These are phyloP conservation scores for Circinella umbellata DNA, from an alignment of 371 early-diverging fungal genomes.

Conservation along the genomic window DNA sequence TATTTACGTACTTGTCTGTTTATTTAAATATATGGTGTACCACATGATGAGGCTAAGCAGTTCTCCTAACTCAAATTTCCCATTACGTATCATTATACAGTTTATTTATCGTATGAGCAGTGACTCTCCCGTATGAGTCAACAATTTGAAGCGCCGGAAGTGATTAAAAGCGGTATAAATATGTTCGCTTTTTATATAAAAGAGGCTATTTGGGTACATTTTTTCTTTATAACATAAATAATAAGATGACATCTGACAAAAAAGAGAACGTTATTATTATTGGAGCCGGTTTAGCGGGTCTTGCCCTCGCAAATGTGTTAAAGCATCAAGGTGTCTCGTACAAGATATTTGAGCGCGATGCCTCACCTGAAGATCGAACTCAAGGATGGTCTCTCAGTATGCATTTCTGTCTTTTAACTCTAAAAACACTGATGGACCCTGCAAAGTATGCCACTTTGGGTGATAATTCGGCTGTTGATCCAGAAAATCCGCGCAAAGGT, in stretches of 20 bases:
- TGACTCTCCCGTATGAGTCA: too few species aligned
- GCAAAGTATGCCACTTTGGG: slow-evolving; percentile 12
- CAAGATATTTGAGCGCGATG: slow-evolving; percentile 39
- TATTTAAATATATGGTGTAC: too few species aligned
- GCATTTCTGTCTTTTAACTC: slow-evolving; percentile 20
- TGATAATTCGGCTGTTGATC: slow-evolving; percentile 20
- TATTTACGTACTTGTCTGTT: too few species aligned
- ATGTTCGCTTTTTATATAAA: too few species aligned
- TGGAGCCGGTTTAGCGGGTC: slow-evolving; percentile 43
- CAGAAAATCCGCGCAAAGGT: slow-evolving; percentile 7
- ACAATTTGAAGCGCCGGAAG: too few species aligned
- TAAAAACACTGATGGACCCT: slow-evolving; percentile 12
- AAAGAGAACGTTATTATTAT: slow-evolving; percentile 32
- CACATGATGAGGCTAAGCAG: too few species aligned
- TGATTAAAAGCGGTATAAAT: too few species aligned
- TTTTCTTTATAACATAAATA: too few species aligned
- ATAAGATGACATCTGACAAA: background rate
- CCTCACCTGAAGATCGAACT: slow-evolving; percentile 12
- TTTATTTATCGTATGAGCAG: too few species aligned
- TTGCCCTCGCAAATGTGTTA: slow-evolving; percentile 33
- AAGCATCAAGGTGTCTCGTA: slow-evolving; percentile 27
- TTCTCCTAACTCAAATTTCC: too few species aligned
- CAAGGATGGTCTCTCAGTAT: slow-evolving; percentile 37
- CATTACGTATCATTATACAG: too few species aligned
- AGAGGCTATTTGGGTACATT: too few species aligned